These are phyloP conservation scores for Fusarium irregulare DNA, from an alignment of 2,329 filamentous ascomycete genomes.

Conservation along the genomic window DNA sequence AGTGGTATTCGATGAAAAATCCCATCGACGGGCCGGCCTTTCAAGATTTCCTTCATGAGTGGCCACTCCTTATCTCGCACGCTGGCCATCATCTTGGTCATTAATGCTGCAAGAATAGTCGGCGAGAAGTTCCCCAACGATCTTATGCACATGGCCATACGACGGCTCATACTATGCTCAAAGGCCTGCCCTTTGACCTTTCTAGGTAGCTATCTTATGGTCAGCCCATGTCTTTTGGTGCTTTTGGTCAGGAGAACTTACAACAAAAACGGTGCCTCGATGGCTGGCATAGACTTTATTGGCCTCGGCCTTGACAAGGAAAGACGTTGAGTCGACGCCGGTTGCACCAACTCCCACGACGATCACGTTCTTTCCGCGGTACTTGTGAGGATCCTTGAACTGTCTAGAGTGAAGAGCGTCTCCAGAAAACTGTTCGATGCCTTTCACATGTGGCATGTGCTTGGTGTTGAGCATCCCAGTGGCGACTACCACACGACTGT, in stretches of 20 bases:
- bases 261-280: slow-evolving; percentile 47
- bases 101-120: slow-evolving; percentile 16
- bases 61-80: slow-evolving; percentile 39
- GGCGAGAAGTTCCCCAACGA: slow-evolving; percentile 25
- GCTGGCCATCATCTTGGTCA: slow-evolving; percentile 33
- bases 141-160: slow-evolving; percentile 40
- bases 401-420: slow-evolving; percentile 54
- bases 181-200: slow-evolving; percentile 49
- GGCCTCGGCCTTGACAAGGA: slow-evolving; percentile 47
- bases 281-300: slow-evolving; percentile 58
- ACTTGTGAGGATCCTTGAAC: slow-evolving; percentile 50
- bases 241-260: slow-evolving; percentile 12
- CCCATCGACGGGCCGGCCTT: slow-evolving; percentile 29
- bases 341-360: slow-evolving; percentile 59
- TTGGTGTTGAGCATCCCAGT: slow-evolving; percentile 50
- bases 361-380: slow-evolving; percentile 57
- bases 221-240: slow-evolving; percentile 3
- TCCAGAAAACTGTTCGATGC: slow-evolving; percentile 54
- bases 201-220: slow-evolving; percentile 37
- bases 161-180: slow-evolving; percentile 50
- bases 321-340: slow-evolving; percentile 47
- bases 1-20: slow-evolving; percentile 44
- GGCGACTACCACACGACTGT: slow-evolving; percentile 54
- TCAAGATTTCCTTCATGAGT: slow-evolving; percentile 23
- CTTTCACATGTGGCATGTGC: slow-evolving; percentile 52